Evolutionary conservation across 2,329 filamentous ascomycete species (phyloP), one percentile per base, ranked within the genome.

Genomic region (Cladophialophora bantiana): DNA sequence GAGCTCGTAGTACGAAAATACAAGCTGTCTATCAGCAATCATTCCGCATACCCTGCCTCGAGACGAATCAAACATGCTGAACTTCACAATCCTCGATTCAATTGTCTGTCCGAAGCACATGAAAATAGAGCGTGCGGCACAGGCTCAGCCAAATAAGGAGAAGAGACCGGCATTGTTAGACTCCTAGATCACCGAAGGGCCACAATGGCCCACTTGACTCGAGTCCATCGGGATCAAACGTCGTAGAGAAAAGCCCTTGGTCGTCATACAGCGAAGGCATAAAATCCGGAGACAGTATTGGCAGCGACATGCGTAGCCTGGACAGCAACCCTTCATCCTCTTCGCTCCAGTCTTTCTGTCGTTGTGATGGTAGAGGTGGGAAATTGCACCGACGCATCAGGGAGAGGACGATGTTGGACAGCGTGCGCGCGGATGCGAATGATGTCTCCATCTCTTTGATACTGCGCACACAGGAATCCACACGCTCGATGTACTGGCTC

Each of bases 361-460:
- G 13, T 42, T 42, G 40, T 18, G 40, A 42, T 1, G 40, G 40
- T 4, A 42, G 40, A 15, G 40, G 15, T 3, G 40, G 40, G 15
- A 42, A 42, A n/a, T 42, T 42, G 13, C 15, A 42, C 15, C 40
- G 42, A 9, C 42, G 18, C 42, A 26, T 26, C 2, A 26, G 42
- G 7, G n/a, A 26, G 42, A 48, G 42, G 5, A 48, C 18, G n/a
- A 20, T 7, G 7, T 20, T 26, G 42, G 53, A 55, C 18, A 55
- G 32, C 15, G 53, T 55, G 10, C 52, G 52, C 12, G 53, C 53
- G 35, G 32, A 55, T 18, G 53, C 53, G 53, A 36, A 35, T 7
- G 53, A 55, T 7, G 32, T 18, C 15, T 55, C 15, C 31, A 55
- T 55, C 32, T 55, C 53, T 20, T 55, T 7, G 9, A 36, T 36